Evolutionary conservation across 768 basidiomycete genomes (phyloP).

Genomic region (Russula lepida): DNA sequence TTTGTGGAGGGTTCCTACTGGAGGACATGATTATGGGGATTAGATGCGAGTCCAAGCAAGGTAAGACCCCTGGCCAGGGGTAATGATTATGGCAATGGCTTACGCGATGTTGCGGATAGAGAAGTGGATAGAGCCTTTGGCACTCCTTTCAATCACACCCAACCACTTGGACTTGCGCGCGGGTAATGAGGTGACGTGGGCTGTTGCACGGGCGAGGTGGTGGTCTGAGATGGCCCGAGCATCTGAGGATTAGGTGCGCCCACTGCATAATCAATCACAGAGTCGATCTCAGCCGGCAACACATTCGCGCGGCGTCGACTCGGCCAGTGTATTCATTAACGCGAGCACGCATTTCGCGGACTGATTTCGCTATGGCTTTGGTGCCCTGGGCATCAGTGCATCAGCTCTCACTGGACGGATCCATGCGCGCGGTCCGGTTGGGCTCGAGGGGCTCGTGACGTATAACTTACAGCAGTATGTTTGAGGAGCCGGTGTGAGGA

Average conservation of each 20-base stretch:
- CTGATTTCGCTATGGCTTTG: slow-evolving; percentile 94
- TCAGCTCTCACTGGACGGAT: slow-evolving; percentile 94
- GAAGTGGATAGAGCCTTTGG: no score
- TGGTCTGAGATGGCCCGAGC: slow-evolving; percentile 20
- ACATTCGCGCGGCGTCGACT: slow-evolving; percentile 85
- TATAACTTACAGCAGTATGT: slow-evolving; percentile 99
- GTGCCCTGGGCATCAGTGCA: slow-evolving; percentile 97
- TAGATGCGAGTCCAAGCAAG: no score
- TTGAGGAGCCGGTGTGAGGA: slow-evolving; percentile 61
- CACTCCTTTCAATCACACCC: no score
- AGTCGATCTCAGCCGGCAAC: slow-evolving; percentile 53
- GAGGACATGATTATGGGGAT: no score
- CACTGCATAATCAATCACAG: slow-evolving; percentile 81
- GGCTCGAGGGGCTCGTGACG: slow-evolving; percentile 84
- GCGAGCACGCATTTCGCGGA: slow-evolving; percentile 95
- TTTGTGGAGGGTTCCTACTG: no score
- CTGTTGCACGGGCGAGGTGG: slow-evolving; percentile 21
- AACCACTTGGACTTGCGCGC: slow-evolving; percentile 21
- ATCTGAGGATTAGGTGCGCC: slow-evolving; percentile 19
- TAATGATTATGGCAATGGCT: no score
- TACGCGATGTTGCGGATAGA: no score
- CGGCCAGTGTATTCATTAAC: slow-evolving; percentile 88
- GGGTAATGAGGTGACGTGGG: slow-evolving; percentile 21
- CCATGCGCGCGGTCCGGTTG: slow-evolving; percentile 94
- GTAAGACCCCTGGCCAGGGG: no score